Conservation (phyloP, 164 flowering plant genomes). For the Annona cherimola region DNA sequence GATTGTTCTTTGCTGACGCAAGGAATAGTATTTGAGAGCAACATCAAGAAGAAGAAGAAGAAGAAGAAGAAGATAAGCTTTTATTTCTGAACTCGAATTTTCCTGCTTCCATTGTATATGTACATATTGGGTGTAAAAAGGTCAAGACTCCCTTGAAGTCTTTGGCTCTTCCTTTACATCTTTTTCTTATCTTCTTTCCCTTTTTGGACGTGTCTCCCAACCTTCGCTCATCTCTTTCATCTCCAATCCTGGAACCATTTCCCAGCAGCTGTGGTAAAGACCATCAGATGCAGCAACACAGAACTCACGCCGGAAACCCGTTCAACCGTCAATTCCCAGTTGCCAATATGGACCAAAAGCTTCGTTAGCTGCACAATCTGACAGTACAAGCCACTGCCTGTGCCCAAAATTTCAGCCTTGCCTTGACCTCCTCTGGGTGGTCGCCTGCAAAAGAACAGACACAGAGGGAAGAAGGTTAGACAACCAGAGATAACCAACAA, state of each 20-base stretch:
- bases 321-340: not conserved
- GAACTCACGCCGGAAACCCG: not conserved
- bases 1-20: not conserved
- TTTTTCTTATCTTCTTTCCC: not conserved
- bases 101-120: not conserved
- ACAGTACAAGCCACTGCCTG: conserved; percentile 88
- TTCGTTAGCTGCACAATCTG: conserved; percentile 51
- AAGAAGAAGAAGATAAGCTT: not conserved
- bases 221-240: not conserved
- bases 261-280: not conserved
- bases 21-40: not conserved
- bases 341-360: not conserved
- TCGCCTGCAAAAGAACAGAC: conserved; percentile 43
- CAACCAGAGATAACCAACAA: not conserved
- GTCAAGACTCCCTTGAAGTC: not conserved
- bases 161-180: not conserved
- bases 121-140: not conserved
- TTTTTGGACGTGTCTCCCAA: not conserved
- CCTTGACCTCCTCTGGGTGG: conserved; percentile 82
- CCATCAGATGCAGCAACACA: not conserved
- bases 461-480: not conserved
- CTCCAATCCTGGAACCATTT: not conserved
- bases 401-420: conserved; percentile 85
- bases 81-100: not conserved
- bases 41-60: not conserved